Evolutionary conservation across 2,329 filamentous ascomycete genomes (phyloP).

Genomic region (Diaporthe citriasiana): DNA sequence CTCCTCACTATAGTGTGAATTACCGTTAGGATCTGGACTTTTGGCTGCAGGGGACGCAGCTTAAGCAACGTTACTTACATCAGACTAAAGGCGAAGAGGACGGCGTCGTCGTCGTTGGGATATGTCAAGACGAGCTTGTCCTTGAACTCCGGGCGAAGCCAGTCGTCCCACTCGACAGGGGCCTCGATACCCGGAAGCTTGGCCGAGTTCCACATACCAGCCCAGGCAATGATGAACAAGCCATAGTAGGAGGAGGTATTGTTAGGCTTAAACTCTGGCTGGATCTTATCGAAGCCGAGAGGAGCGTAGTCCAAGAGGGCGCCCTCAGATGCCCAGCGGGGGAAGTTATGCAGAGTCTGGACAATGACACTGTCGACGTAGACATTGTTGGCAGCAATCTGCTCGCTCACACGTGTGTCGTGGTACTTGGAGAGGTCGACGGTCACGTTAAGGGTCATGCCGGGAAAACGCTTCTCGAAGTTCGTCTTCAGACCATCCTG

Average conservation of each 20-base stretch:
- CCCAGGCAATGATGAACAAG: slow-evolving; percentile 55
- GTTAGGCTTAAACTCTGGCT: slow-evolving; percentile 57
- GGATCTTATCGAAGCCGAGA: slow-evolving; percentile 58
- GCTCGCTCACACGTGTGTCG: slow-evolving; percentile 60
- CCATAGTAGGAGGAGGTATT: slow-evolving; percentile 59
- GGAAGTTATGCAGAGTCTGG: slow-evolving; percentile 66
- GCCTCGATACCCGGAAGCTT: slow-evolving; percentile 50
- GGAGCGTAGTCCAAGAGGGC: slow-evolving; percentile 65
- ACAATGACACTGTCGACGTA: slow-evolving; percentile 62
- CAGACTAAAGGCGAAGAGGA: slow-evolving; percentile 64
- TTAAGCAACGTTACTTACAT: slow-evolving; percentile 54
- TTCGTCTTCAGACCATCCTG: slow-evolving; percentile 56
- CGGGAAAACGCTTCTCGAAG: slow-evolving; percentile 63
- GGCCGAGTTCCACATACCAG: slow-evolving; percentile 54
- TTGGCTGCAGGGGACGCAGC: not conserved
- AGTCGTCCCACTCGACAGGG: slow-evolving; percentile 58
- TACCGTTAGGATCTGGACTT: not conserved
- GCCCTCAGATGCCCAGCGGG: slow-evolving; percentile 63
- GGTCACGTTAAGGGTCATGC: slow-evolving; percentile 65
- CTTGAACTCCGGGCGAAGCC: slow-evolving; percentile 64
- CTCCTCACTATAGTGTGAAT: slow-evolving; percentile 48
- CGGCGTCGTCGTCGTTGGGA: slow-evolving; percentile 71
- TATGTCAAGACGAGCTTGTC: slow-evolving; percentile 68
- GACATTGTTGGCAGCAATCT: slow-evolving; percentile 55
- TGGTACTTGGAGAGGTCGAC: slow-evolving; percentile 71